Evolutionary conservation across 352 stramenopile genomes (phyloP), one percentile per base, ranked within the genome.

Genomic region (Phytophthora tubulina): DNA sequence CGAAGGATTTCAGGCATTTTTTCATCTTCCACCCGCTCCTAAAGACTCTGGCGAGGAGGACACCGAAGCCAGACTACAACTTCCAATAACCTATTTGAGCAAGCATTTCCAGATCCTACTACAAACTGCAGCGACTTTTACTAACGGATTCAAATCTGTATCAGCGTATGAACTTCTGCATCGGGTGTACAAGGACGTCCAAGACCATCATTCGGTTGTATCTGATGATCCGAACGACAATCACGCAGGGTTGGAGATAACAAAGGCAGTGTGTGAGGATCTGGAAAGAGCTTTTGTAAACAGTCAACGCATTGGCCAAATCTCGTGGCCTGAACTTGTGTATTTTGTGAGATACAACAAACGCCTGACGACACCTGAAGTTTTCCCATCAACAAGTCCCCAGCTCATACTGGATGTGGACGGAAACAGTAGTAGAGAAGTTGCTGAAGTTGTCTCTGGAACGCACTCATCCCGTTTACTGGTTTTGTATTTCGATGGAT

Each of bases 401-500:
- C 39, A 59, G 14, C 13, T 60, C 30, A 10, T 63, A 2, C 3
- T 58, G n/a, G 11, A 48, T 13, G 6, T 5, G 42, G 35, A 42
- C 21, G 15, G 17, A 3, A 35, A 4, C 7, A 17, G 38, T 35
- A 32, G 41, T 14, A 63, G 27, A 41, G n/a, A 67, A 51, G 53
- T 75, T 32, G 67, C 67, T 33, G 67, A 75, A 30, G 48, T 71
- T 39, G 54, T 71, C 0, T 35, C 46, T 17, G 67, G 67, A 41
- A 49, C 36, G 27, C 41, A 71, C n/a, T 55, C 46, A 6, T 60
- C 60, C 0, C 45, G 33, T 9, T 33, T 75, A 27, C 3, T 63
- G 10, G n/a, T 71, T 11, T n/a, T 75, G 6, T 71, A 51, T 61
- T 75, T 67, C n/a, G 67, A 75, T 57, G 67, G 67, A 13, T 50